Base-by-base conservation (phyloP, 2,329 filamentous ascomycete genomes). In the Fusarium sp. region DNA sequence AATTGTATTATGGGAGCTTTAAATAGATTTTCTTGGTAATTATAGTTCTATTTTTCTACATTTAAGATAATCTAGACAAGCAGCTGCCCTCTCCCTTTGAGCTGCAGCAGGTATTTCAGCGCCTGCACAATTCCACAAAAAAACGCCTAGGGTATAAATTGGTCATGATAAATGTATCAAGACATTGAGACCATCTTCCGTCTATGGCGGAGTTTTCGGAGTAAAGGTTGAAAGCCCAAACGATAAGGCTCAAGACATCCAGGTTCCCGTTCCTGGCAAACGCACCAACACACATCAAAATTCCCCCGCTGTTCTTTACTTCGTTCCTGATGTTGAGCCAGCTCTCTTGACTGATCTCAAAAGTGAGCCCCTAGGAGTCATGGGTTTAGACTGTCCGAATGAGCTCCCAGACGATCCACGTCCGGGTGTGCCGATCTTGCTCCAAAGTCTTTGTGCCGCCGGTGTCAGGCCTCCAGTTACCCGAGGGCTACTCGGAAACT, bases 381-480 rank as follows among this genome's bases (percentile, higher is more conserved):
- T 76, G 1, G 81, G 79, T 5, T 81, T 82, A 21, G 77, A 73
- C 34, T 78, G 76, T 2, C 76, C 75, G 60, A 83, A 80, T 4
- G 80, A 76, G 45, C 67, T 71, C 4, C 73, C 73, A 2, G 77
- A 69, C 10, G 71, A 73, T 34, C 70, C 82, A 24, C 73, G 78
- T 52, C 76, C 77, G 7, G 84, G 81, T 7, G 83, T 85, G 7
- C 79, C 81, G 63, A 93, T 88, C 76, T 85, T 89, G 67, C 85
- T 89, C 83, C 89, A 89, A 34, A 94, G 79, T 64, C 89, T 84
- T 76, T 90, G 87, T 4, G 91, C 93, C 15, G 93, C 93, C 6
- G 93, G 93, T 22, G 93, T 95, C 76, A 94, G 80, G 6, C 82
- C 82, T 19, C 82, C 83, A 11, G 84, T 80, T 17, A 88, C 82